These are phyloP conservation scores for Sphagnum fallax DNA, from an alignment of 228 moss, liverwort and hornwort species.

Conservation along the genomic window DNA sequence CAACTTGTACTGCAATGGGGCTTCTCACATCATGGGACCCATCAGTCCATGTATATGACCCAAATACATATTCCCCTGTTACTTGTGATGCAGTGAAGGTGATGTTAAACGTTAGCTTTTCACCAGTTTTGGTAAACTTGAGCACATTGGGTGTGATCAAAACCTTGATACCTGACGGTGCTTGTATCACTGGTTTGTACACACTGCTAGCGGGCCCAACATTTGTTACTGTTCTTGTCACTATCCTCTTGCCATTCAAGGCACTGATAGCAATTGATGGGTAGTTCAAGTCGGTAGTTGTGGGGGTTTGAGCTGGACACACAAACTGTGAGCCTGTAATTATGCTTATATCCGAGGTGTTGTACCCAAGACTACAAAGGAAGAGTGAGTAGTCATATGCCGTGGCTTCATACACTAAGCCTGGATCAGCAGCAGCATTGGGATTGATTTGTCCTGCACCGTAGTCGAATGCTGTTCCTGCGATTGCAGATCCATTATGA, in stretches of 20 bases:
- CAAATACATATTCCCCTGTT: background rate
- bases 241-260: constrained; percentile 11
- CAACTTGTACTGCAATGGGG: background rate
- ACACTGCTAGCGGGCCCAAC: constrained; percentile 34
- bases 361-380: constrained; percentile 44
- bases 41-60: background rate
- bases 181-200: constrained; percentile 22
- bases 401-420: constrained; percentile 43
- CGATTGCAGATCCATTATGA: no score
- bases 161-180: constrained; percentile 24
- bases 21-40: background rate
- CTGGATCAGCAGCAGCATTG: constrained; percentile 36
- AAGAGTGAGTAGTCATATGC: constrained; percentile 34
- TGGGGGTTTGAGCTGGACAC: constrained; percentile 20
- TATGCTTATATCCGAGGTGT: constrained; percentile 6
- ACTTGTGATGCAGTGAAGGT: no score
- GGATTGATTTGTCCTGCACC: constrained; percentile 58
- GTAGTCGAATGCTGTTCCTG: constrained; percentile 13
- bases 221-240: constrained; percentile 48
- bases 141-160: constrained; percentile 17
- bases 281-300: constrained; percentile 43
- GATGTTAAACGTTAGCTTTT: no score
- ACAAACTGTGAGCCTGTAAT: constrained; percentile 14
- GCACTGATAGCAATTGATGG: constrained; percentile 40
- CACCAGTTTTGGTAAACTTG: constrained; percentile 10